Percentiles rank a stretch among this genome's conserved stretches.
Evolutionary conservation across 2,329 filamentous ascomycete species (phyloP).

Genomic region (Aureobasidium sp.): DNA sequence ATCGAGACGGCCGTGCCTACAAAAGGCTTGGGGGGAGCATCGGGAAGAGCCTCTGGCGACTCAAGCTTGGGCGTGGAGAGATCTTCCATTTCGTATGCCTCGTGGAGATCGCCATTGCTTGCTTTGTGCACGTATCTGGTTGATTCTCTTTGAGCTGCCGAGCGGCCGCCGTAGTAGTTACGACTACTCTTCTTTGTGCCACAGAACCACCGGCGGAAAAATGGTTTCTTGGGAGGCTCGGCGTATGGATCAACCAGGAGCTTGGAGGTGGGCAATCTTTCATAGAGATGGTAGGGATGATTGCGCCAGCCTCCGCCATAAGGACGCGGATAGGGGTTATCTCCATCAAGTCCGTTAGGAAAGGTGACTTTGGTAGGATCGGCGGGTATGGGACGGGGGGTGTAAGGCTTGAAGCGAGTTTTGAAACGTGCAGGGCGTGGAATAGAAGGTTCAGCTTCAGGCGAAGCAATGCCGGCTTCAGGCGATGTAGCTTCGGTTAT

Average conservation of each 20-base stretch:
- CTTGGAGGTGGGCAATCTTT: not conserved
- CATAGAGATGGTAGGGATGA: not conserved
- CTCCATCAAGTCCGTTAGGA: not conserved
- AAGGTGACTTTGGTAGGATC: not conserved
- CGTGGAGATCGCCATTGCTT: not conserved
- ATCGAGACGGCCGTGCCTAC: not conserved
- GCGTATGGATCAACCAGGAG: not conserved
- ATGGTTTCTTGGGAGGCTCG: not conserved
- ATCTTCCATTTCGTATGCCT: not conserved
- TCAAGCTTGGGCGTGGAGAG: not conserved
- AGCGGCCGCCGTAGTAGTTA: slow-evolving; percentile 12
- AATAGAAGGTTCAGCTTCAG: not conserved
- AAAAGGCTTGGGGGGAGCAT: not conserved
- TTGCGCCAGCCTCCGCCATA: not conserved
- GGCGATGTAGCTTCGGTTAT: not conserved
- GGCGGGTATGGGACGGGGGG: not conserved
- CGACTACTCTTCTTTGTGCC: not conserved
- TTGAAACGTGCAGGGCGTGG: not conserved
- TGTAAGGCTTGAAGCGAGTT: not conserved
- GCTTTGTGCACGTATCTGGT: not conserved
- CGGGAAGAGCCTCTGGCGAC: not conserved
- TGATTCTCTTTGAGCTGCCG: not conserved
- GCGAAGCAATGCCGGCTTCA: not conserved
- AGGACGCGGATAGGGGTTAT: not conserved
- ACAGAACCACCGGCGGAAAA: too few relatives aligned